phyloP scores from a whole-genome alignment of 2,329 filamentous ascomycete genomes.

The Helotiales sp. region DNA sequence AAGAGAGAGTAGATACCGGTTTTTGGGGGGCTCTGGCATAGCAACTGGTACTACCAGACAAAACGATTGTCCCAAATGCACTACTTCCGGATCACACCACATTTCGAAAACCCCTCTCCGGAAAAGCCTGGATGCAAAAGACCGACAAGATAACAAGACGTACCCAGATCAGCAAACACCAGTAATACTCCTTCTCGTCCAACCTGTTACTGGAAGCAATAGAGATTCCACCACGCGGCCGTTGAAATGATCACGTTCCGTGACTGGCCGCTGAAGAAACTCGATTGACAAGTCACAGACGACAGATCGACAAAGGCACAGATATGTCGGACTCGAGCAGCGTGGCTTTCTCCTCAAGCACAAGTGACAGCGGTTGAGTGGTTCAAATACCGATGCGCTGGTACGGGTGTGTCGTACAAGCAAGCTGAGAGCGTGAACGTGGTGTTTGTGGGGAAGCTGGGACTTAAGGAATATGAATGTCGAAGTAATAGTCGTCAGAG shows the following conservation, averaged over 20 bases:
- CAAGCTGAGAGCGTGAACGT: background rate
- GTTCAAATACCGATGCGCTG: background rate
- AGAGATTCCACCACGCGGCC: background rate
- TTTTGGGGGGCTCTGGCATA: background rate
- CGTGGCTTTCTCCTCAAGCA: background rate
- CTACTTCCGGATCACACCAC: background rate
- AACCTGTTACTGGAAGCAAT: background rate
- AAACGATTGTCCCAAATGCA: background rate
- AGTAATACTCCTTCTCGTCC: background rate
- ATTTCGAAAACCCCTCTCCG: background rate
- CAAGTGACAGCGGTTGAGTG: background rate
- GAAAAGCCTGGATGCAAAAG: background rate
- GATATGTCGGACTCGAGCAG: background rate
- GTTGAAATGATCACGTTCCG: background rate
- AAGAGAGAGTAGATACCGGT: background rate
- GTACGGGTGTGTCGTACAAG: constrained; percentile 1
- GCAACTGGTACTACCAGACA: background rate
- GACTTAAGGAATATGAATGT: background rate
- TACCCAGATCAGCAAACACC: background rate
- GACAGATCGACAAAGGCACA: background rate
- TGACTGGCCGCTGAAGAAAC: constrained; percentile 1
- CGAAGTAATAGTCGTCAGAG: background rate
- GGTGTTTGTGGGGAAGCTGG: background rate
- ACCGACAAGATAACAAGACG: background rate
- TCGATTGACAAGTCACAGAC: background rate